phyloP scores from a whole-genome alignment of 345 rosid genomes.

The Ricinus communis region DNA sequence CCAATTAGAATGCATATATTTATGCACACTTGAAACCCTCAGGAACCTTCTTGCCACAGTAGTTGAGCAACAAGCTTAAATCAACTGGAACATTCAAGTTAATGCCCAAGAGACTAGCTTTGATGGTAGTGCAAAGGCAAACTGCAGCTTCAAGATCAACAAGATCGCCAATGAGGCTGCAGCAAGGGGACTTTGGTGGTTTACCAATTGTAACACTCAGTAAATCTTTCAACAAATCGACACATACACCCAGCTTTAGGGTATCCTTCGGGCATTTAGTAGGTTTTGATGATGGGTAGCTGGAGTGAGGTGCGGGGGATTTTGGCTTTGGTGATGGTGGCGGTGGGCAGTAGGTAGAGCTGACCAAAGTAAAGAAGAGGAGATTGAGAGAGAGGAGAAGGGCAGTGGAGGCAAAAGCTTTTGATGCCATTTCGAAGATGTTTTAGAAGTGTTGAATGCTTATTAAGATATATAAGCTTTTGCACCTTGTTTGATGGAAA shows the following conservation, averaged over 20 bases:
- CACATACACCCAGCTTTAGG: constrained; percentile 55
- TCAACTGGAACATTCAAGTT: constrained; percentile 55
- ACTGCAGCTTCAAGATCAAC: constrained; percentile 63
- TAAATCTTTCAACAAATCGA: constrained; percentile 34
- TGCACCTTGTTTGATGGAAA: no score
- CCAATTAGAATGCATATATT: background rate
- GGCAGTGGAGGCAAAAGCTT: constrained; percentile 12
- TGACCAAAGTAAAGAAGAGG: constrained; percentile 27
- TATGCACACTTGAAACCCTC: constrained; percentile 17
- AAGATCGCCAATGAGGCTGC: constrained; percentile 50
- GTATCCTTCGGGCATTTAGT: constrained; percentile 38
- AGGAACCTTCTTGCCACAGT: constrained; percentile 52
- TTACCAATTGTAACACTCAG: constrained; percentile 36
- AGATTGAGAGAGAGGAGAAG: constrained; percentile 24
- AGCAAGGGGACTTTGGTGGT: constrained; percentile 46
- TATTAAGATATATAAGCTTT: no score
- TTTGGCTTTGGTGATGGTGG: background rate
- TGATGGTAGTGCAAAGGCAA: constrained; percentile 66
- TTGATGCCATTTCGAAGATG: no score
- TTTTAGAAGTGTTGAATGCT: no score
- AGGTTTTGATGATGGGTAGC: background rate
- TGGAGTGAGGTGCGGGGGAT: background rate
- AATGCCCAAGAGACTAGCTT: constrained; percentile 50
- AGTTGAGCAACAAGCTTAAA: no score
- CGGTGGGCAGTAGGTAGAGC: constrained; percentile 21